Conservation (phyloP, 1,284 basidiomycete species). For the Puccinia brachypodii region DNA sequence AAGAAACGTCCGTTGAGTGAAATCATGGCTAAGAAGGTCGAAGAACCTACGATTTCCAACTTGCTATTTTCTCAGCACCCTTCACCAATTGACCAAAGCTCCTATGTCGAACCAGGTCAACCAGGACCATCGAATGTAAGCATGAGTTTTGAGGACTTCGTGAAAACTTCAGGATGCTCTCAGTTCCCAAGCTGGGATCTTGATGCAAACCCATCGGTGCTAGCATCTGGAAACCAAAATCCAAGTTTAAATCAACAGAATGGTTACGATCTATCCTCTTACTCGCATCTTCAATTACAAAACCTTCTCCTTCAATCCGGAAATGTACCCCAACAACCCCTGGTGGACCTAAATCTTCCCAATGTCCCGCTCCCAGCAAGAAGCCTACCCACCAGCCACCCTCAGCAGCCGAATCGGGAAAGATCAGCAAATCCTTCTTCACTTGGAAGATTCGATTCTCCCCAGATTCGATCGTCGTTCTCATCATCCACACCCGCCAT, state of each 20-base stretch:
- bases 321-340: neutral
- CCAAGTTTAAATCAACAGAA: neutral
- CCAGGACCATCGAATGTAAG: neutral
- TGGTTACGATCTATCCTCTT: neutral
- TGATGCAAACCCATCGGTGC: neutral
- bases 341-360: neutral
- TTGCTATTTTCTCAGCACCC: slow-evolving; percentile 1
- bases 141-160: neutral
- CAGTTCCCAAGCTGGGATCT: neutral
- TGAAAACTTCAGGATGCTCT: neutral
- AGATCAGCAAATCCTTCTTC: neutral
- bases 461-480: neutral
- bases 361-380: neutral
- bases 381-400: neutral
- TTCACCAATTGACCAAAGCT: neutral
- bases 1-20: slow-evolving; percentile 15
- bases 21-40: slow-evolving; percentile 17
- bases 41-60: slow-evolving; percentile 5
- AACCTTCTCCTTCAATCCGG: neutral
- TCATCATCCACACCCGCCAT: neutral
- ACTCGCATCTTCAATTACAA: neutral
- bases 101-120: neutral
- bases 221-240: neutral
- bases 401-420: neutral
- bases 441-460: neutral